A percentile compares a stretch with the other conserved stretches of the same genome.
phyloP scores from a whole-genome alignment of 139 green algal species.

The Zygnema circumcarinatum region DNA sequence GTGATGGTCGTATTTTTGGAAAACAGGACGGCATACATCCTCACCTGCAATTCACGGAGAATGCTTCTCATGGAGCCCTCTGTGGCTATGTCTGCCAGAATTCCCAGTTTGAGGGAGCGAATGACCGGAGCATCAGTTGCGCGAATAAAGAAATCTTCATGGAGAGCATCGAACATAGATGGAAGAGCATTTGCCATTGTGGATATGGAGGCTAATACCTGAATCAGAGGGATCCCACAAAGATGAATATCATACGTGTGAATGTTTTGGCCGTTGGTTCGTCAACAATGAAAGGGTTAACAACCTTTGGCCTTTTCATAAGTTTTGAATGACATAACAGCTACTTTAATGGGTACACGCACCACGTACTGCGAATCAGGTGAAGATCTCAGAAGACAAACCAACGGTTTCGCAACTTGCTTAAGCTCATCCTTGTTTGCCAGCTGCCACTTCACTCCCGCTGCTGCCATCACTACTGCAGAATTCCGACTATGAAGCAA shows the following conservation, averaged over 20 bases:
- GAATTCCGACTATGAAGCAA: slow-evolving; percentile 39
- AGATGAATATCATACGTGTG: no score
- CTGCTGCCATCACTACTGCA: slow-evolving; percentile 34
- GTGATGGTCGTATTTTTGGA: no score
- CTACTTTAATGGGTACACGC: neutral
- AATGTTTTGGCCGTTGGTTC: no score
- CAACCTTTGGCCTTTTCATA: no score
- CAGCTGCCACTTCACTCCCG: slow-evolving; percentile 24
- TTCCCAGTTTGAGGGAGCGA: slow-evolving; percentile 29
- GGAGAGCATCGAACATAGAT: slow-evolving; percentile 14
- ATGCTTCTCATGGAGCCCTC: slow-evolving; percentile 2
- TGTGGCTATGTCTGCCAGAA: slow-evolving; percentile 9
- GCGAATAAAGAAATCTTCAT: slow-evolving; percentile 51
- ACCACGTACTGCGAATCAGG: slow-evolving; percentile 48
- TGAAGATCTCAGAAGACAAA: slow-evolving; percentile 36
- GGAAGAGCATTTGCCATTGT: slow-evolving; percentile 27
- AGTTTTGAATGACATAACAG: no score
- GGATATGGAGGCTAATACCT: slow-evolving; percentile 34
- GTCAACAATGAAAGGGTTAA: no score
- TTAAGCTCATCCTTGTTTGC: slow-evolving; percentile 8
- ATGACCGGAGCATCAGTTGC: slow-evolving; percentile 12
- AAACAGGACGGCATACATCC: neutral
- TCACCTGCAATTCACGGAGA: slow-evolving; percentile 35
- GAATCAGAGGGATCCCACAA: neutral
- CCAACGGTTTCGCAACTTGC: slow-evolving; percentile 6